phyloP scores from a whole-genome alignment of 306 rosid species.

The Gastrolobium bilobum region DNA sequence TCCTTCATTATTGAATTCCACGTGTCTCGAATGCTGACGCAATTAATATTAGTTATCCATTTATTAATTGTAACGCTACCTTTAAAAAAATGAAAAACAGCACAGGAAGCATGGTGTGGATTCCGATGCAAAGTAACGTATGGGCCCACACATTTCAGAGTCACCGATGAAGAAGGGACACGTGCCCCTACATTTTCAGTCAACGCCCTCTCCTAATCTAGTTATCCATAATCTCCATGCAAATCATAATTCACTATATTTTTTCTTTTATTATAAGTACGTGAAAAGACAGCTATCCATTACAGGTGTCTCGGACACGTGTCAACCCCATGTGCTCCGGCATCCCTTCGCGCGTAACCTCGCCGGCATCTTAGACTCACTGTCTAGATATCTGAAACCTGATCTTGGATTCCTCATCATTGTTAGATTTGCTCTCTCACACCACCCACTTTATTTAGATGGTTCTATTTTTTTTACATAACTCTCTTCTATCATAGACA shows the following conservation, averaged over 20 bases:
- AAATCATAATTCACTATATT: constrained; percentile 60
- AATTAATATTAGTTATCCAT: constrained; percentile 44
- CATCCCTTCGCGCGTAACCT: constrained; percentile 12
- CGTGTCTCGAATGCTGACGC: constrained; percentile 71
- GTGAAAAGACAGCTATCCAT: constrained; percentile 46
- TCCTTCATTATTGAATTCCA: constrained; percentile 60
- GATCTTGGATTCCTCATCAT: constrained; percentile 1
- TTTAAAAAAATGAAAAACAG: constrained; percentile 24
- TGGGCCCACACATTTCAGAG: constrained; percentile 50
- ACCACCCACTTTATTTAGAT: too few relatives aligned
- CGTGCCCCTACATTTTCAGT: constrained; percentile 55
- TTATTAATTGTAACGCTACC: constrained; percentile 45
- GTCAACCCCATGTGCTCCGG: constrained; percentile 49
- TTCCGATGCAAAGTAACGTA: constrained; percentile 57
- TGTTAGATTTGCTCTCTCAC: neutral
- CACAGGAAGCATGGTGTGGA: constrained; percentile 71
- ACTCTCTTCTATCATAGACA: too few relatives aligned
- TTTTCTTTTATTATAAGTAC: constrained; percentile 47
- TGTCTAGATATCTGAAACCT: constrained; percentile 53
- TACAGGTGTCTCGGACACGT: constrained; percentile 59
- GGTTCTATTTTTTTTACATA: too few relatives aligned
- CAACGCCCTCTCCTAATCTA: constrained; percentile 44
- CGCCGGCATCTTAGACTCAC: constrained; percentile 37
- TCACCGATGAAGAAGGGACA: constrained; percentile 49
- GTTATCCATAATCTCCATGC: constrained; percentile 61